Percentiles rank a stretch among this genome's conserved stretches.
Conservation (phyloP, 2,329 filamentous ascomycete species). For the Colletotrichum sp. region DNA sequence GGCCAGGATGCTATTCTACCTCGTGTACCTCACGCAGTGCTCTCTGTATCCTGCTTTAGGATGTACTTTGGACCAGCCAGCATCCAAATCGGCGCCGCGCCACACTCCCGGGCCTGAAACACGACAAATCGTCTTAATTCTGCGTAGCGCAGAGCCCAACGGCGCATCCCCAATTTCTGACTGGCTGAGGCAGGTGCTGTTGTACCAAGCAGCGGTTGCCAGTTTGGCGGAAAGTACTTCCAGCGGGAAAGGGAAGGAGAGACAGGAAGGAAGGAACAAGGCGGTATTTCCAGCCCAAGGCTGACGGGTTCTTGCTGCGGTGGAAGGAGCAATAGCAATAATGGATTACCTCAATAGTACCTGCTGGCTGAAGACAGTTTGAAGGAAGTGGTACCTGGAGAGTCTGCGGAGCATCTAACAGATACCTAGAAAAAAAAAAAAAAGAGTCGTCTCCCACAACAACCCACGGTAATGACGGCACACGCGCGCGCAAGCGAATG, state of each 20-base stretch:
- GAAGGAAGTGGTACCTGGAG: neutral
- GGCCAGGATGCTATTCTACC: neutral
- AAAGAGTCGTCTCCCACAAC: no score
- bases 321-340: neutral
- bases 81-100: neutral
- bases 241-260: neutral
- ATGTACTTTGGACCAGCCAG: neutral
- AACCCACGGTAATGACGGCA: neutral
- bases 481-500: neutral
- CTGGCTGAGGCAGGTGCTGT: neutral
- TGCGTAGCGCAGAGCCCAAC: neutral
- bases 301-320: neutral
- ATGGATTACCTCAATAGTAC: neutral
- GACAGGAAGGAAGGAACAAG: neutral
- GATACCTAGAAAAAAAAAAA: neutral
- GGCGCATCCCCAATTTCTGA: neutral
- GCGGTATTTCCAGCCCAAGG: neutral
- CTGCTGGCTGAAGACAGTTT: neutral
- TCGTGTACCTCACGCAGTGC: neutral
- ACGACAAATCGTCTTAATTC: neutral
- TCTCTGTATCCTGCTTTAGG: neutral
- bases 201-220: neutral
- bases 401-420: neutral
- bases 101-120: conserved; percentile 10
- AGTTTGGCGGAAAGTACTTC: neutral